These are phyloP conservation scores for Arthrobotrys conoides DNA, from an alignment of 2,329 filamentous ascomycete genomes.

Conservation along the genomic window DNA sequence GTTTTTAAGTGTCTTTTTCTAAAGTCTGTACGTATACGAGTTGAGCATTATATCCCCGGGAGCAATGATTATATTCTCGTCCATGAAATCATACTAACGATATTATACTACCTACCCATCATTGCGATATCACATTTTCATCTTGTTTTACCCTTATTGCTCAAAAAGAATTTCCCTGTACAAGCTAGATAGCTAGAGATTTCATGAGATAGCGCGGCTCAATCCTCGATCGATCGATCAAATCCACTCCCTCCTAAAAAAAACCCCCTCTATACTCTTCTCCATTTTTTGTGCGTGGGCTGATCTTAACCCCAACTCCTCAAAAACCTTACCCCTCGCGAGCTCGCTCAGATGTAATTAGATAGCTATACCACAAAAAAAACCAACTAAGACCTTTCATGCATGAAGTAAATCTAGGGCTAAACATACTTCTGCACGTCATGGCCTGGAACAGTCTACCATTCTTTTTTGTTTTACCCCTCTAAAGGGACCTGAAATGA, in stretches of 20 bases:
- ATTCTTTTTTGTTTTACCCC: too few relatives aligned
- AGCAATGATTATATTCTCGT: conserved; percentile 29
- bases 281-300: background rate
- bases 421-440: conserved; percentile 1
- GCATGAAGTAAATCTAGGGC: background rate
- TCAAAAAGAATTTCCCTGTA: background rate
- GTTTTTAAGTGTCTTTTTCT: conserved; percentile 2
- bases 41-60: conserved; percentile 31
- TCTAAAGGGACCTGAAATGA: background rate
- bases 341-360: background rate
- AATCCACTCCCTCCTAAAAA: background rate
- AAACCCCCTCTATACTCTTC: background rate
- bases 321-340: background rate
- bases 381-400: background rate
- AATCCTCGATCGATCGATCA: background rate
- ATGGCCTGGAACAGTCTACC: background rate
- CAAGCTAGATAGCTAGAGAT: background rate
- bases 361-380: background rate
- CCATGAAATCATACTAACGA: background rate
- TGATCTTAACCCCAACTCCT: background rate
- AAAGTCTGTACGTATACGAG: conserved; percentile 26
- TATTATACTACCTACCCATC: background rate
- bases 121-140: conserved; percentile 14
- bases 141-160: background rate
- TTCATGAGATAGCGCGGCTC: background rate